Percentiles rank a stretch among this genome's conserved stretches.
Conservation (phyloP, 2,329 filamentous ascomycete species). For the Colletotrichum acutatum region DNA sequence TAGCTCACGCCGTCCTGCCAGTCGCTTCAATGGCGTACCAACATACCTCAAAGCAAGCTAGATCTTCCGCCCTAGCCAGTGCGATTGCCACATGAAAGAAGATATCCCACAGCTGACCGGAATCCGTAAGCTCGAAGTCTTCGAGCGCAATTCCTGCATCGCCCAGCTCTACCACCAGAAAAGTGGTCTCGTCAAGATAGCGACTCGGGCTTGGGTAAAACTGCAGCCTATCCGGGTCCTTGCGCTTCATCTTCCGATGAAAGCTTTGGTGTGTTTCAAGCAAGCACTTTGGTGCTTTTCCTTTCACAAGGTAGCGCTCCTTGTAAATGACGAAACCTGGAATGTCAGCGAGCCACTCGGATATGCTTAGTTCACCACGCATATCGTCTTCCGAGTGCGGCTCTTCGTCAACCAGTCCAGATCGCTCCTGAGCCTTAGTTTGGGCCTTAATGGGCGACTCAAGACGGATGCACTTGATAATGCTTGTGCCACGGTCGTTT, state of each 20-base stretch:
- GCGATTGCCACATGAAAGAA: slow-evolving; percentile 71
- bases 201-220: slow-evolving; percentile 72
- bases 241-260: slow-evolving; percentile 63
- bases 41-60: slow-evolving; percentile 68
- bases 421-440: slow-evolving; percentile 65
- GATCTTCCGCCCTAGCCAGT: slow-evolving; percentile 67
- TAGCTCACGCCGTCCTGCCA: background rate
- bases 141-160: slow-evolving; percentile 71
- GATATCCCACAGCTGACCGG: slow-evolving; percentile 70
- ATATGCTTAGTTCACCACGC: slow-evolving; percentile 69
- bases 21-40: background rate
- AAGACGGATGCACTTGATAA: slow-evolving; percentile 73
- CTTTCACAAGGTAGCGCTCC: slow-evolving; percentile 69
- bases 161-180: slow-evolving; percentile 71
- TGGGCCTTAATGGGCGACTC: slow-evolving; percentile 67
- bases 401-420: slow-evolving; percentile 68
- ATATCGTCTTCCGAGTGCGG: slow-evolving; percentile 66
- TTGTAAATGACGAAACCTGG: slow-evolving; percentile 75
- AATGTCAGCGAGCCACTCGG: slow-evolving; percentile 71
- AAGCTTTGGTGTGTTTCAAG: slow-evolving; percentile 70
- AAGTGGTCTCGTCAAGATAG: slow-evolving; percentile 67
- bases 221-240: slow-evolving; percentile 66
- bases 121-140: slow-evolving; percentile 61
- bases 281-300: slow-evolving; percentile 63
- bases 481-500: slow-evolving; percentile 69